Evolutionary conservation across 2,329 filamentous ascomycete species (phyloP).

Genomic region (Penicillium sp.): DNA sequence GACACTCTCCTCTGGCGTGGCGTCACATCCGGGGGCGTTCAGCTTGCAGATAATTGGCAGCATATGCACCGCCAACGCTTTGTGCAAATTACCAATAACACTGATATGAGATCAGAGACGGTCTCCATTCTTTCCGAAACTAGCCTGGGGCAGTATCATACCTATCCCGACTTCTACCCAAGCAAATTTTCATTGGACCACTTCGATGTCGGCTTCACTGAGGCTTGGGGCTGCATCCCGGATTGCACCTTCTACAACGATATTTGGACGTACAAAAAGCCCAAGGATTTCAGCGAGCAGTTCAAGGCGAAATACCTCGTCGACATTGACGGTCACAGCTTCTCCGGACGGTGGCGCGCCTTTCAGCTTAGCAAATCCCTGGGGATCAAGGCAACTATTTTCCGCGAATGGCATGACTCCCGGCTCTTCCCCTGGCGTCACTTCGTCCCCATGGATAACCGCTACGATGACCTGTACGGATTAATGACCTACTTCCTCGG

Average conservation of each 20-base stretch:
- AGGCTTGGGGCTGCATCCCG: constrained; percentile 37
- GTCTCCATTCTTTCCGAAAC: constrained; percentile 32
- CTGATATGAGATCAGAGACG: constrained; percentile 23
- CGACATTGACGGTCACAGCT: constrained; percentile 43
- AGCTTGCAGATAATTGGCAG: constrained; percentile 43
- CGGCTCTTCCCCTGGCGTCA: constrained; percentile 53
- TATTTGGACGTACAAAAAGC: constrained; percentile 23
- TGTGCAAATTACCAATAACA: constrained; percentile 37
- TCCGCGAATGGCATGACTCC: constrained; percentile 55
- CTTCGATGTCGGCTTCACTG: constrained; percentile 39
- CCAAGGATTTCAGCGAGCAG: constrained; percentile 33
- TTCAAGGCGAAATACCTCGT: constrained; percentile 40
- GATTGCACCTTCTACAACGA: constrained; percentile 38
- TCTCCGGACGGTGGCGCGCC: constrained; percentile 41
- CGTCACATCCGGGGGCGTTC: constrained; percentile 61
- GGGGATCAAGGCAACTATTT: constrained; percentile 54
- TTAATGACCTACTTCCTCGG: constrained; percentile 53
- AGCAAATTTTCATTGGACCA: constrained; percentile 33
- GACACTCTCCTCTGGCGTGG: constrained; percentile 63
- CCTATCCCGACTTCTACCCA: constrained; percentile 9
- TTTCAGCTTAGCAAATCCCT: constrained; percentile 50
- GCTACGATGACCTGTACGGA: constrained; percentile 50
- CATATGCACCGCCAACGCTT: constrained; percentile 41
- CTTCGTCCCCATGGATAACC: constrained; percentile 54
- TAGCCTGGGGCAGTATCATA: constrained; percentile 8